phyloP scores from a whole-genome alignment of 139 green algal species.

The Monoraphidium neglectum region DNA sequence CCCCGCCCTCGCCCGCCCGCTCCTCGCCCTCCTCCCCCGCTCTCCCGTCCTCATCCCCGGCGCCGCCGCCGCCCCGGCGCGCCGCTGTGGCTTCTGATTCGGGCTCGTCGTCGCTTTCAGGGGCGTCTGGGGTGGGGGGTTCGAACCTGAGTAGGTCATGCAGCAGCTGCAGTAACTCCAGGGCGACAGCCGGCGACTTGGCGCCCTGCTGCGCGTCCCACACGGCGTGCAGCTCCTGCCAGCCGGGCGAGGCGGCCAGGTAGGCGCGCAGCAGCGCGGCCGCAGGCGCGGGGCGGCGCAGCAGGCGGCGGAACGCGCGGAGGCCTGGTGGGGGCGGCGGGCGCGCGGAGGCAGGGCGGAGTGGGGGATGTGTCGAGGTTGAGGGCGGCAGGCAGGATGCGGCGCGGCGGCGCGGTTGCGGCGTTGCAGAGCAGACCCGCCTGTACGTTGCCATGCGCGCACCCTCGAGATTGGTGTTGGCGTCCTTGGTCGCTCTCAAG shows the following conservation, averaged over 20 bases:
- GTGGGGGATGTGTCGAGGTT: background rate
- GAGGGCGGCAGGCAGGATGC: background rate
- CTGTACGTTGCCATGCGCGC: too few species aligned
- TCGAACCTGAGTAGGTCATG: slow-evolving; percentile 7
- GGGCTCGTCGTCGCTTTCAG: background rate
- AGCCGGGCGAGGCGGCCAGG: slow-evolving; percentile 10
- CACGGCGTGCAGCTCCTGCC: slow-evolving; percentile 20
- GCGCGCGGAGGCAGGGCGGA: background rate
- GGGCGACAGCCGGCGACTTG: slow-evolving; percentile 18
- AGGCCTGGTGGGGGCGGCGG: background rate
- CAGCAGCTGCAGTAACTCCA: slow-evolving; percentile 28
- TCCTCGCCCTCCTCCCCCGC: background rate
- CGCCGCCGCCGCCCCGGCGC: background rate
- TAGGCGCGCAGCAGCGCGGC: slow-evolving; percentile 12
- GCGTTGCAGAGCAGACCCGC: background rate
- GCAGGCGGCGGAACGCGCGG: background rate
- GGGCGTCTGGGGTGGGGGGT: background rate
- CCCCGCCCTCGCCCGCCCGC: background rate
- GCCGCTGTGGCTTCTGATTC: background rate
- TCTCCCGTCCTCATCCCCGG: background rate
- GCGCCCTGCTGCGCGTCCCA: slow-evolving; percentile 36
- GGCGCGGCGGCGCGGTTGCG: background rate
- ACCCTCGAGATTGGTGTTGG: slow-evolving; percentile 24
- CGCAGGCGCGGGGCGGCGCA: slow-evolving; percentile 7
- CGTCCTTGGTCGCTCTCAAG: slow-evolving; percentile 17